Evolutionary conservation across 2,329 filamentous ascomycete species (phyloP).

Genomic region (Calonectria pteridis): DNA sequence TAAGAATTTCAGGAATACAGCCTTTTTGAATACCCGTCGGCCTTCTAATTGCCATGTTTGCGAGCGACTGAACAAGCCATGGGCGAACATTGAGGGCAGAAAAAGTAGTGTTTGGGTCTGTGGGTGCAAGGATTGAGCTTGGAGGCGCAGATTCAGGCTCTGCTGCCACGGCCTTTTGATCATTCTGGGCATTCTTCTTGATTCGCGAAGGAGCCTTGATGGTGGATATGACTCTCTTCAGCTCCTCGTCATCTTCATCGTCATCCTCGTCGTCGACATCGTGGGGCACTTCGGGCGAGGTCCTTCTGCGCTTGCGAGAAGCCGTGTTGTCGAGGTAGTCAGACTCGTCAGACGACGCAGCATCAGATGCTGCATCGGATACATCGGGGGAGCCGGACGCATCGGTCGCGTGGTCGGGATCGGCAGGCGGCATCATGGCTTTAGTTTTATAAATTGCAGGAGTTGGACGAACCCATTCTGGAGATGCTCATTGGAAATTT

Average conservation of each 20-base stretch:
- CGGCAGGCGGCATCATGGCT: conserved; percentile 36
- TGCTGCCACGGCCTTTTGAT: conserved; percentile 35
- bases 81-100: conserved; percentile 79
- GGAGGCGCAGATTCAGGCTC: conserved; percentile 39
- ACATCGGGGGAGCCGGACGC: conserved; percentile 19
- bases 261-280: conserved; percentile 45
- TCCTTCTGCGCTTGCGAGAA: conserved; percentile 61
- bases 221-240: conserved; percentile 53
- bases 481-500: conserved; percentile 37
- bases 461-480: conserved; percentile 32
- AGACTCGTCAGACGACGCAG: conserved; percentile 55
- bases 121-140: conserved; percentile 62
- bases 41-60: conserved; percentile 81
- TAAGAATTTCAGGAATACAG: conserved; percentile 92
- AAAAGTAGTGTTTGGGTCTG: conserved; percentile 74
- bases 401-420: conserved; percentile 33
- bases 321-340: conserved; percentile 61
- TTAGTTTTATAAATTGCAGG: conserved; percentile 40
- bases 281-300: conserved; percentile 42
- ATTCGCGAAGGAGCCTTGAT: conserved; percentile 67
- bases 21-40: conserved; percentile 94
- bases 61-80: conserved; percentile 89
- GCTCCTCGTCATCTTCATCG: conserved; percentile 49
- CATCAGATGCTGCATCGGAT: conserved; percentile 23
- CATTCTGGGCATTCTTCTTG: conserved; percentile 52